These are phyloP conservation scores for Escovopsis sp. DNA, from an alignment of 2,329 filamentous ascomycete genomes.

Conservation along the genomic window DNA sequence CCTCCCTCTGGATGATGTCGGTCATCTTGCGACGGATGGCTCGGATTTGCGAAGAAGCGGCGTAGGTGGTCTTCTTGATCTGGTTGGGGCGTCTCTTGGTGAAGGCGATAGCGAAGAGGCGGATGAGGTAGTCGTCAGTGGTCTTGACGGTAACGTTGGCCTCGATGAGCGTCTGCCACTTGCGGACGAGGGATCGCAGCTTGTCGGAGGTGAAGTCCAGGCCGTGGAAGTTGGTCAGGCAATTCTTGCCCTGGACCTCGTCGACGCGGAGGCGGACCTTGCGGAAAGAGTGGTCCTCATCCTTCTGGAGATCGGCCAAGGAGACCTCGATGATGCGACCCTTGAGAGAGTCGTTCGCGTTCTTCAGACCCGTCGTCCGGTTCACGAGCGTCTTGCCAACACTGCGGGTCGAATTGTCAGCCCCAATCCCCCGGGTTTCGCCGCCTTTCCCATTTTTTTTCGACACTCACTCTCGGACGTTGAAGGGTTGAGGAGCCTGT, in stretches of 20 bases:
- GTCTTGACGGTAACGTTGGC: conserved; percentile 99
- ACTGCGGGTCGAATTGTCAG: conserved; percentile 36
- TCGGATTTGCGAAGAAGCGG: conserved; percentile 90
- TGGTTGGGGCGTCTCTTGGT: conserved; percentile 99
- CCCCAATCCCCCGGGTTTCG: background rate
- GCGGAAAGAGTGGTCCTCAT: conserved; percentile 99
- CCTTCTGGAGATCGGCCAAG: conserved; percentile 97
- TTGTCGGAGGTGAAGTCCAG: conserved; percentile 99
- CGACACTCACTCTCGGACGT: conserved; percentile 77
- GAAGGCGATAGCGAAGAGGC: conserved; percentile 97
- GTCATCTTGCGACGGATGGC: conserved; percentile 99
- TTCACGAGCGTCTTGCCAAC: conserved; percentile 99
- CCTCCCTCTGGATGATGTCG: conserved; percentile 97
- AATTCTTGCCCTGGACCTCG: conserved; percentile 99
- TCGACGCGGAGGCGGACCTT: conserved; percentile 98
- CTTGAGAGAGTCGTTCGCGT: conserved; percentile 98
- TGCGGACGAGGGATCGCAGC: conserved; percentile 95
- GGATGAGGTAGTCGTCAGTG: conserved; percentile 98
- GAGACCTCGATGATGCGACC: conserved; percentile 98
- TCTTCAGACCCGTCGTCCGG: conserved; percentile 98
- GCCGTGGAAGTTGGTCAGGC: conserved; percentile 99
- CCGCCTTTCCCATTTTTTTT: background rate
- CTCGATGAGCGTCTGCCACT: conserved; percentile 99
- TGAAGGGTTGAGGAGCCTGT: conserved; percentile 87
- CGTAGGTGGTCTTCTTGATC: conserved; percentile 99